Evolutionary conservation across 176 grass and related monocot genomes (phyloP).

Genomic region (Tillandsia fasciculata): DNA sequence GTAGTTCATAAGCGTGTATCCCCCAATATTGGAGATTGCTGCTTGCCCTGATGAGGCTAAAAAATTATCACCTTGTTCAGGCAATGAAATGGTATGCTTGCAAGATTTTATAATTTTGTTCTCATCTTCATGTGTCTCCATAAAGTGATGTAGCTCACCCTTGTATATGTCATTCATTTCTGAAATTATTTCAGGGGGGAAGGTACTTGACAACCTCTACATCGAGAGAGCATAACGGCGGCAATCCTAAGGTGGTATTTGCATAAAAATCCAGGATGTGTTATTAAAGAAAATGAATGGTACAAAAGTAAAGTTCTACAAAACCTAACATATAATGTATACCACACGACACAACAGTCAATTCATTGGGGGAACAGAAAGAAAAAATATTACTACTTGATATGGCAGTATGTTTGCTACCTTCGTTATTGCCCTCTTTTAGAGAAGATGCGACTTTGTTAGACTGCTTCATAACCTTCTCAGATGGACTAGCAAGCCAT

Average conservation of each 20-base stretch:
- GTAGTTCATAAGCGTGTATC: background rate
- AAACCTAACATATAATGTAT: background rate
- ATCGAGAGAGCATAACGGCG: constrained; percentile 64
- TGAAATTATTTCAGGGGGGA: constrained; percentile 71
- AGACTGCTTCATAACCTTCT: constrained; percentile 30
- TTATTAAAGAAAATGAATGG: constrained; percentile 16
- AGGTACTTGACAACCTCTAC: constrained; percentile 77
- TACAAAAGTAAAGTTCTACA: constrained; percentile 16
- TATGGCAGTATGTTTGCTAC: constrained; percentile 29
- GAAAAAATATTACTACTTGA: background rate
- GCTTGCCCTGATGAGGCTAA: constrained; percentile 7
- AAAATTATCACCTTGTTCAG: constrained; percentile 10
- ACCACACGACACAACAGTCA: background rate
- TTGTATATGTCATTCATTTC: constrained; percentile 84
- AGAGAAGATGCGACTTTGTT: constrained; percentile 22
- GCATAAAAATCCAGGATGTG: constrained; percentile 35
- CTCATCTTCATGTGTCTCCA: constrained; percentile 18
- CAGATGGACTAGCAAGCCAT: constrained; percentile 52
- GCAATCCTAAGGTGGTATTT: constrained; percentile 37
- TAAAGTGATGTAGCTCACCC: constrained; percentile 56
- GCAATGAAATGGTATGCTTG: constrained; percentile 22
- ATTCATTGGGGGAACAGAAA: background rate
- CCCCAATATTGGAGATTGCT: constrained; percentile 14
- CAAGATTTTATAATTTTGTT: constrained; percentile 23
- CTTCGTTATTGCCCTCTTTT: constrained; percentile 29